These are phyloP conservation scores for Alternaria gansuensis DNA, from an alignment of 2,329 filamentous ascomycete genomes.

Conservation along the genomic window DNA sequence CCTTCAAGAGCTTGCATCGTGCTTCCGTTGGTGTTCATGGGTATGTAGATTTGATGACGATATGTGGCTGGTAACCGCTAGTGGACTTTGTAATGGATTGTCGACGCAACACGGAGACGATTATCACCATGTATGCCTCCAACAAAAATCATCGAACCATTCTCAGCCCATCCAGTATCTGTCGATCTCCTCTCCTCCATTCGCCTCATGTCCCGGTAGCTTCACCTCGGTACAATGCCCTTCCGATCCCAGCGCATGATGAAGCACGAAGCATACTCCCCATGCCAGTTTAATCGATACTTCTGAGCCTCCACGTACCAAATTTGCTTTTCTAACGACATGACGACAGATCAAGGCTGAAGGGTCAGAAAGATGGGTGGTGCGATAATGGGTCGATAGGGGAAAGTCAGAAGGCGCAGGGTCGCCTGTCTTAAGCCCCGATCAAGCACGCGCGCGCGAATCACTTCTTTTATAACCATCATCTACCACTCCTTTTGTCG, in stretches of 20 bases:
- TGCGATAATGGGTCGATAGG: constrained; percentile 2
- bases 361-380: not conserved
- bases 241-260: constrained; percentile 5
- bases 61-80: not conserved
- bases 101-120: not conserved
- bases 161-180: constrained; percentile 2
- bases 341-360: not conserved
- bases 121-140: not conserved
- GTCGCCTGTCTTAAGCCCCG: not conserved
- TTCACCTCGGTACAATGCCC: not conserved
- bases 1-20: not conserved
- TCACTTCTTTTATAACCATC: no score
- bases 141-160: constrained; percentile 9
- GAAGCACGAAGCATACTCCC: not conserved
- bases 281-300: not conserved
- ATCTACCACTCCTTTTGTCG: not conserved
- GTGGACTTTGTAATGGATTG: not conserved
- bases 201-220: not conserved
- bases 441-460: not conserved
- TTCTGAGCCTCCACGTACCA: not conserved
- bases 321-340: not conserved
- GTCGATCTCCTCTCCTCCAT: not conserved
- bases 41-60: not conserved
- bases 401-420: not conserved
- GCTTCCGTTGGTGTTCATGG: not conserved